Evolutionary conservation across 768 basidiomycete genomes (phyloP), one percentile per base, ranked within the genome.

Genomic region (Pleurotus tuoliensis): DNA sequence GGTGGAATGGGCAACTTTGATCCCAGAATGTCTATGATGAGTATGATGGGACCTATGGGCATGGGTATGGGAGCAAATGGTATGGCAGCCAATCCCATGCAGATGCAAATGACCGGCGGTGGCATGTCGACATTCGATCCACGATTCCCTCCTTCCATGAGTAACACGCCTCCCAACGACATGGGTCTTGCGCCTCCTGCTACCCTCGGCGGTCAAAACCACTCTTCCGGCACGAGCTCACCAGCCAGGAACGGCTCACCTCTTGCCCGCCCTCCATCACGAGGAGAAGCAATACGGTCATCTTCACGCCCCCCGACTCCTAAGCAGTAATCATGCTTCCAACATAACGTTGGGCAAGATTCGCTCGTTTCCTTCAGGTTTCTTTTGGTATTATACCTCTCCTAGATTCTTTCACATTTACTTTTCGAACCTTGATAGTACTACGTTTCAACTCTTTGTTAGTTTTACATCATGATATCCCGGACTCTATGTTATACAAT

Each of bases 11-110:
- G 60, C 52, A 72, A 70, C 15, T 87, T 82, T 60, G 88, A 90
- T 68, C 89, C 89, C 58, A 80, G 88, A 38, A 87, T 90, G 86
- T 89, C 88, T 59, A 89, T 89, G 87, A 88, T 85, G 82, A 78
- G 82, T 16, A 84, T 87, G 82, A 86, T 88, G 83, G 78, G 70
- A 27, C 57, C 57, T 16, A 57, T 45, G 27, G 49, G 43, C 8
- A 47, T 37, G 45, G 43, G 44, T 25, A 58, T 58, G 58, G 34
- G 61, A 59, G n/a, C 24, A 3, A 55, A 27, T 47, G 30, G 30
- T 25, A 58, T 58, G 58, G 34, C 60, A 59, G 9, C 44, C 20
- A 55, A 46, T 45, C 43, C 66, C 6, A 73, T 83, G 67, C 72
- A 72, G 1, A 74, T 75, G 80, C 83, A 85, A 64, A 83, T 81